Conservation (phyloP, 352 stramenopile species). For the Phytophthora pluvialis region DNA sequence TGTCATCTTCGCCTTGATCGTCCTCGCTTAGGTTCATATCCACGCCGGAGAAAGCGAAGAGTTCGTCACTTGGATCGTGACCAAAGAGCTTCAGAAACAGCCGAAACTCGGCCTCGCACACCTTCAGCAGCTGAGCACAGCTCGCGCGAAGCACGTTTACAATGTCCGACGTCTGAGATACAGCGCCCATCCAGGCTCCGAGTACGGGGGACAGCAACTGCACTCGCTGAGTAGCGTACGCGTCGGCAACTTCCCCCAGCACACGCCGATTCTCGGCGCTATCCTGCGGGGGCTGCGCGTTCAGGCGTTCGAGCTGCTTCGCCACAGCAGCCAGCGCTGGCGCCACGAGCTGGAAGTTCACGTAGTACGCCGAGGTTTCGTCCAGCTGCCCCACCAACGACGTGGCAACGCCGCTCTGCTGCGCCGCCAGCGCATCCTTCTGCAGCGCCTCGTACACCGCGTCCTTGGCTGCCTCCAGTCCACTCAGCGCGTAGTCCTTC, state of each 20-base stretch:
- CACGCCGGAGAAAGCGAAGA: constrained; percentile 50
- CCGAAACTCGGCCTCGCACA: constrained; percentile 80
- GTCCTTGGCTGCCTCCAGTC: constrained; percentile 71
- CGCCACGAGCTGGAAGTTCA: constrained; percentile 78
- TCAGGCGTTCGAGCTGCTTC: constrained; percentile 67
- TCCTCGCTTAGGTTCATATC: constrained; percentile 26
- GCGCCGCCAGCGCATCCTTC: constrained; percentile 24
- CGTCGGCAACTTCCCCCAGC: constrained; percentile 59
- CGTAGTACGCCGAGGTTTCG: constrained; percentile 78
- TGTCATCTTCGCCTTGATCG: constrained; percentile 43
- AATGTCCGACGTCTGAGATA: constrained; percentile 70
- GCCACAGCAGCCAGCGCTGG: constrained; percentile 63
- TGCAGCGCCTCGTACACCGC: constrained; percentile 65
- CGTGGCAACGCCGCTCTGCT: constrained; percentile 17
- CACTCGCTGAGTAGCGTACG: constrained; percentile 66
- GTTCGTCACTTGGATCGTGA: constrained; percentile 55
- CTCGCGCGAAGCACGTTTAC: constrained; percentile 75
- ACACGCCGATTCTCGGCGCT: constrained; percentile 50
- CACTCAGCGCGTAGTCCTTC: constrained; percentile 75
- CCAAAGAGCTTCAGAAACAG: constrained; percentile 80
- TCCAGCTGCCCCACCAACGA: constrained; percentile 49
- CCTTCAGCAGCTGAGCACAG: constrained; percentile 66
- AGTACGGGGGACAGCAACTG: constrained; percentile 65
- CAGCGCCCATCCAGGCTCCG: constrained; percentile 49
- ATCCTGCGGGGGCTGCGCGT: constrained; percentile 34